A percentile compares a stretch with the other conserved stretches of the same genome.
Conservation (phyloP, 495 filamentous ascomycete species). For the Friedmanniomyces endolithicus region DNA sequence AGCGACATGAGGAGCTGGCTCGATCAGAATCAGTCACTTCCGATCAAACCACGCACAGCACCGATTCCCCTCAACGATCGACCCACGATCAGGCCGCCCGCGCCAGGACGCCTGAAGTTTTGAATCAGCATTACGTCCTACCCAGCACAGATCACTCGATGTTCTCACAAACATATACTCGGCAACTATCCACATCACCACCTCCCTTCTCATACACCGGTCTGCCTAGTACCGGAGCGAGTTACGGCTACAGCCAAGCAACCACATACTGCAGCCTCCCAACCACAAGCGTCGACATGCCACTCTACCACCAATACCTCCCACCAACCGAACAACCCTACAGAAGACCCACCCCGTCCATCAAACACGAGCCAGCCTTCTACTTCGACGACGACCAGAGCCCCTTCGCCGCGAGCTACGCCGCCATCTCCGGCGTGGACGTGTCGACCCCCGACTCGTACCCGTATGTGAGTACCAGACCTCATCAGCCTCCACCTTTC, state of each 20-base stretch:
- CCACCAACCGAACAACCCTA: slow-evolving; percentile 52
- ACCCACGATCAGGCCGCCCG: slow-evolving; percentile 20
- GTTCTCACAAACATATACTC: slow-evolving; percentile 57
- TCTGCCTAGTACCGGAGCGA: slow-evolving; percentile 48
- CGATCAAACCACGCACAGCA: slow-evolving; percentile 5
- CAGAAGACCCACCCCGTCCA: slow-evolving; percentile 32
- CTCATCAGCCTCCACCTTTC: slow-evolving; percentile 13
- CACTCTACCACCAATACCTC: slow-evolving; percentile 50
- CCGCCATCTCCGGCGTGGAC: slow-evolving; percentile 63
- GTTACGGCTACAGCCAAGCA: slow-evolving; percentile 49
- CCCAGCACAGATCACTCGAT: slow-evolving; percentile 36
- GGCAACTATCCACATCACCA: slow-evolving; percentile 56
- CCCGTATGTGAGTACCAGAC: slow-evolving; percentile 27
- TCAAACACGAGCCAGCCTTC: slow-evolving; percentile 51
- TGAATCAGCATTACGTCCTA: slow-evolving; percentile 24
- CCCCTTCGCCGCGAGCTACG: slow-evolving; percentile 66
- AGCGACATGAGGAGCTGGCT: slow-evolving; percentile 42
- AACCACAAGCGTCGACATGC: slow-evolving; percentile 42
- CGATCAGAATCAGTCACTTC: slow-evolving; percentile 16
- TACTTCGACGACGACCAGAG: slow-evolving; percentile 55
- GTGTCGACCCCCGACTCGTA: slow-evolving; percentile 49
- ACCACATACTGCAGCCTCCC: slow-evolving; percentile 55
- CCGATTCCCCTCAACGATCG: slow-evolving; percentile 33
- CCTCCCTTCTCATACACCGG: slow-evolving; percentile 58
- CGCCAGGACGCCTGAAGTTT: slow-evolving; percentile 23